Evolutionary conservation across 1,139 yeast species (phyloP), one percentile per base, ranked within the genome.

Genomic region (Martiniozyma asiatica): DNA sequence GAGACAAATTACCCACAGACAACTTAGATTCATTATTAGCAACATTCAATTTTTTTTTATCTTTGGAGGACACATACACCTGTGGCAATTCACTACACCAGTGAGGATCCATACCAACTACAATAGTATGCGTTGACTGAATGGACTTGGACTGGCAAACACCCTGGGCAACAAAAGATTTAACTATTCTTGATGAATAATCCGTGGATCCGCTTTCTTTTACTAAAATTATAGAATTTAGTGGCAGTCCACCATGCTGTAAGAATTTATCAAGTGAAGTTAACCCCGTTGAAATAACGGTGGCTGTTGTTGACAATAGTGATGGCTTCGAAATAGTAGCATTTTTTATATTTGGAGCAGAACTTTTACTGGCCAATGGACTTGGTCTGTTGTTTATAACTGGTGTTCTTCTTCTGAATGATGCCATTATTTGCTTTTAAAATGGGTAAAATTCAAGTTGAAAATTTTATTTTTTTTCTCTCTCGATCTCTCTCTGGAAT

Each of bases 201-300:
- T 89, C 97, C 0, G 98, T 87, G 11, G 92, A 76, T 0, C 94
- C 93, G 10, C 73, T 67, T 49, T 89, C 98, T 49, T 84, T 89
- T 3, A 89, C 50, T 12, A 87, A 52, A 25, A 85, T 49, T 6
- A 81, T 65, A 10, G 65, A 55, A 1, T 95, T 94, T 12, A 82
- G 45, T 1, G 97, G 97, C 11, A 87, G 50, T 1, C 98, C 98
- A 37, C 73, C 82, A 51, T 89, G 97, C 1, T 69, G 70, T 33
- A 89, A 51, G 2, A 84, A 56, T 40, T 66, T 72, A 51, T 89
- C 97, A 22, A 89, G 53, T 47, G 81, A 89, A 5, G 63, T 50
- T 14, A 77, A 65, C 3, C 95, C 95, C 0, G 92, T 77, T 0
- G 95, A 80, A 0, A 77, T 63, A 1, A 85, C 71, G 2, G 82